A percentile compares a stretch with the other conserved stretches of the same genome.
phyloP scores from a whole-genome alignment of 768 basidiomycete species.

The Boletus subcaerulescens region DNA sequence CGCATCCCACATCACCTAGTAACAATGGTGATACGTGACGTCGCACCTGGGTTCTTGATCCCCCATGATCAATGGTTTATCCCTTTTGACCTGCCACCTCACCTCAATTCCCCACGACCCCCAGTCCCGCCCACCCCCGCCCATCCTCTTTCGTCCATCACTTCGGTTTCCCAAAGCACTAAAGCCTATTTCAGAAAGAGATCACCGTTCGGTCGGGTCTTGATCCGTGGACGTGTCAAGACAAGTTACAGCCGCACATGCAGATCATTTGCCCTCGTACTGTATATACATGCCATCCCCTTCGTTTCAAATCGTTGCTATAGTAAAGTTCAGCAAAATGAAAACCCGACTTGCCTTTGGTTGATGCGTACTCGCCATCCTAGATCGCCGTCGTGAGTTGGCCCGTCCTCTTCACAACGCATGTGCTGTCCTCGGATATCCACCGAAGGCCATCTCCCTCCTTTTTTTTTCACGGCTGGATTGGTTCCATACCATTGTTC shows the following conservation, averaged over 20 bases:
- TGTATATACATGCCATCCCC: neutral
- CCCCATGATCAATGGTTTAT: neutral
- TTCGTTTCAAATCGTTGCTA: slow-evolving; percentile 23
- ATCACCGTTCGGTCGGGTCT: neutral
- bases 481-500: too few relatives aligned
- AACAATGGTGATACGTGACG: slow-evolving; percentile 8
- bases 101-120: slow-evolving; percentile 6
- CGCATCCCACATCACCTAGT: slow-evolving; percentile 15
- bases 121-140: neutral
- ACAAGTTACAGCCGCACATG: neutral
- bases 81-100: slow-evolving; percentile 10
- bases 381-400: neutral
- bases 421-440: too few relatives aligned
- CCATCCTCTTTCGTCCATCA: slow-evolving; percentile 1
- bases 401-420: too few relatives aligned
- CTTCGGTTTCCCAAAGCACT: slow-evolving; percentile 2
- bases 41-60: neutral
- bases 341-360: neutral
- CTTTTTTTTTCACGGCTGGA: too few relatives aligned
- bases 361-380: neutral
- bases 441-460: too few relatives aligned
- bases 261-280: slow-evolving; percentile 11
- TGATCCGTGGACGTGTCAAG: neutral
- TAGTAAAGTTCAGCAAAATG: slow-evolving; percentile 4
- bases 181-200: slow-evolving; percentile 4